Evolutionary conservation across 495 filamentous ascomycete species (phyloP).

Genomic region (Hypoxylon cercidicola): DNA sequence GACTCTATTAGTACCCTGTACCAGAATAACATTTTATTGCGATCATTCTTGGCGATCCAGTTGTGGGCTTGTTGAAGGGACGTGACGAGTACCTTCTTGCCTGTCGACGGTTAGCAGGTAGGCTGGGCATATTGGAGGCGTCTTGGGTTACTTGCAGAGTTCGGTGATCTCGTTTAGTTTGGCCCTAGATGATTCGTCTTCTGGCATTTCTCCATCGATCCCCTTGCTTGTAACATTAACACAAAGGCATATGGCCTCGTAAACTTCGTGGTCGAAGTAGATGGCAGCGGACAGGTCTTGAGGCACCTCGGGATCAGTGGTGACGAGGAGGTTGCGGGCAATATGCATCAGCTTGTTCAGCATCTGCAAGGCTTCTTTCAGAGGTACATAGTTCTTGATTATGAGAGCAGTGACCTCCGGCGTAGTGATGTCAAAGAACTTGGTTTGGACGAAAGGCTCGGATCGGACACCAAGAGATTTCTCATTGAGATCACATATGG

Average conservation of each 20-base stretch:
- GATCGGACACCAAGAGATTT: slow-evolving; percentile 64
- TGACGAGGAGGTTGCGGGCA: slow-evolving; percentile 83
- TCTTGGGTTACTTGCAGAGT: slow-evolving; percentile 56
- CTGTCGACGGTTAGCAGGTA: slow-evolving; percentile 50
- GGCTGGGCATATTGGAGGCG: not conserved
- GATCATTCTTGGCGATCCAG: slow-evolving; percentile 89
- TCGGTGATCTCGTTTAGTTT: slow-evolving; percentile 66
- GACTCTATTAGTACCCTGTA: slow-evolving; percentile 71
- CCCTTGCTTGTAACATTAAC: slow-evolving; percentile 89
- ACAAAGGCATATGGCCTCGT: slow-evolving; percentile 83
- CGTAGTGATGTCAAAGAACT: slow-evolving; percentile 61
- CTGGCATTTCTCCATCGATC: slow-evolving; percentile 81
- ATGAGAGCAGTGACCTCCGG: slow-evolving; percentile 77
- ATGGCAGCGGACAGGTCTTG: slow-evolving; percentile 87
- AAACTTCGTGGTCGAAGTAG: slow-evolving; percentile 82
- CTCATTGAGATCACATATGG: slow-evolving; percentile 69
- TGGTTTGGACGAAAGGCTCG: slow-evolving; percentile 51
- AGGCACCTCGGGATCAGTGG: slow-evolving; percentile 74
- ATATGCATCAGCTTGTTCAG: slow-evolving; percentile 87
- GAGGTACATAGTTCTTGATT: slow-evolving; percentile 74
- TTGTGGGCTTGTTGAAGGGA: slow-evolving; percentile 93
- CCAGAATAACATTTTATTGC: slow-evolving; percentile 92
- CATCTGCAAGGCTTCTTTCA: slow-evolving; percentile 84
- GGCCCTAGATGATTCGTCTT: slow-evolving; percentile 67
- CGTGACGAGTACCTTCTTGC: slow-evolving; percentile 90